Conservation (phyloP, 2,329 filamentous ascomycete species). For the Monosporascus sp. region DNA sequence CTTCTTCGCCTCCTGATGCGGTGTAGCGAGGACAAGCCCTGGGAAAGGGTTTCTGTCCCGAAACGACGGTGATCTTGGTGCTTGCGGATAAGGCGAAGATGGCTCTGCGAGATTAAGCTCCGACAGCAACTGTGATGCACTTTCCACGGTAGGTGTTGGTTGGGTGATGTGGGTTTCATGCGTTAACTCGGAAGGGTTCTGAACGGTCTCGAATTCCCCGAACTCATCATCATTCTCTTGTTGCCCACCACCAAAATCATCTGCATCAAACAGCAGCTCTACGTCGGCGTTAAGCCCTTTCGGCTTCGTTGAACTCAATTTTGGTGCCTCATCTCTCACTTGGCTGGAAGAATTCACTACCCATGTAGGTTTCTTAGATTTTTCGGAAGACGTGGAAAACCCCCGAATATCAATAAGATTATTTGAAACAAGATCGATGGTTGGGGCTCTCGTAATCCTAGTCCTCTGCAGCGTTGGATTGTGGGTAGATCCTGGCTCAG, state of each 20-base stretch:
- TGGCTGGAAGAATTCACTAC: slow-evolving; percentile 5
- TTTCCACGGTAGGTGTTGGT: slow-evolving; percentile 20
- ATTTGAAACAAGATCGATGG: slow-evolving; percentile 50
- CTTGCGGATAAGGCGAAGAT: slow-evolving; percentile 37
- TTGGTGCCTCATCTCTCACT: slow-evolving; percentile 4
- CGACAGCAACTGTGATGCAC: slow-evolving; percentile 29
- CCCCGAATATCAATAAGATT: slow-evolving; percentile 38
- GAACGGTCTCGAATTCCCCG: slow-evolving; percentile 54
- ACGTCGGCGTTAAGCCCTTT: slow-evolving; percentile 29
- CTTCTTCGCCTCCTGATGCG: slow-evolving; percentile 28
- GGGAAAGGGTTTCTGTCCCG: slow-evolving; percentile 49
- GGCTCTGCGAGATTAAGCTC: slow-evolving; percentile 26
- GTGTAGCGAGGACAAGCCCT: slow-evolving; percentile 41
- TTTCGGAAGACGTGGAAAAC: slow-evolving; percentile 5
- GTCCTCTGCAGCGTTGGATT: slow-evolving; percentile 13
- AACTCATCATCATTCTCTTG: slow-evolving; percentile 48
- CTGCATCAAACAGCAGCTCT: slow-evolving; percentile 63
- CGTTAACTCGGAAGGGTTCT: slow-evolving; percentile 30
- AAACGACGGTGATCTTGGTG: slow-evolving; percentile 48
- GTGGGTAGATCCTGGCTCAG: neutral
- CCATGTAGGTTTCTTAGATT: slow-evolving; percentile 6
- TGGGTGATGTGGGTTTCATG: slow-evolving; percentile 30
- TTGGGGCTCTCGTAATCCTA: slow-evolving; percentile 41
- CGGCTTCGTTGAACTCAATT: slow-evolving; percentile 7
- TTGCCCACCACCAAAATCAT: slow-evolving; percentile 44